Percentiles rank a stretch among this genome's conserved stretches.
Evolutionary conservation across 192 early-diverging fungal species (phyloP).

Genomic region (Thoreauomyces humboldtii): DNA sequence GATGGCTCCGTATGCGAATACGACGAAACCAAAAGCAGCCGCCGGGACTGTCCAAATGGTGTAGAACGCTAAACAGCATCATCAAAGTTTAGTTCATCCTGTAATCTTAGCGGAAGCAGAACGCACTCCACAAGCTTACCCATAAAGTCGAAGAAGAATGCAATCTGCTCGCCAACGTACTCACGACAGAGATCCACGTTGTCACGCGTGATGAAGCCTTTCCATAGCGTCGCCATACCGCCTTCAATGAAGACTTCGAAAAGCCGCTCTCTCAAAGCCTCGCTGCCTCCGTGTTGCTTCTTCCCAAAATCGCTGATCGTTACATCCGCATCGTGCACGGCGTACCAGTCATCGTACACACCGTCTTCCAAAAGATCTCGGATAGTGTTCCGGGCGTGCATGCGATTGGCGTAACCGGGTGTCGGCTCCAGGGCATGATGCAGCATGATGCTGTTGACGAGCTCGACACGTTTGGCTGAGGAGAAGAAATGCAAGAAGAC

Average conservation of each 20-base stretch:
- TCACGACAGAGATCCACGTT: slow-evolving; percentile 20
- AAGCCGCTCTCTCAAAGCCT: background rate
- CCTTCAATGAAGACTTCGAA: background rate
- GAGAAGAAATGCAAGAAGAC: slow-evolving; percentile 12
- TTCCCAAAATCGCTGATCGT: background rate
- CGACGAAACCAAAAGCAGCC: slow-evolving; percentile 47
- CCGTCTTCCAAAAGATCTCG: slow-evolving; percentile 13
- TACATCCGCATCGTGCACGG: slow-evolving; percentile 13
- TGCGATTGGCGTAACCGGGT: background rate
- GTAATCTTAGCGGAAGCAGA: too few species aligned
- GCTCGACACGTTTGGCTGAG: slow-evolving; percentile 5
- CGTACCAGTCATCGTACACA: slow-evolving; percentile 16
- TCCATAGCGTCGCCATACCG: background rate
- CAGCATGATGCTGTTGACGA: slow-evolving; percentile 12
- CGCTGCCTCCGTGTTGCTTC: background rate
- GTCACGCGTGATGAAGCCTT: slow-evolving; percentile 8
- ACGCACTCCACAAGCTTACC: slow-evolving; percentile 25
- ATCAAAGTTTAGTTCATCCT: too few species aligned
- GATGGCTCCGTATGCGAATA: slow-evolving; percentile 51
- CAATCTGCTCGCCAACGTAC: slow-evolving; percentile 72
- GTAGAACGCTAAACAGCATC: slow-evolving; percentile 44
- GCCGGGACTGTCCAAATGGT: slow-evolving; percentile 56
- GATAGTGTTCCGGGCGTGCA: background rate
- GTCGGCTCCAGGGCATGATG: slow-evolving; percentile 10
- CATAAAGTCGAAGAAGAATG: slow-evolving; percentile 69